phyloP scores from a whole-genome alignment of 805 yeast genomes.

The Wickerhamiella azymoides region DNA sequence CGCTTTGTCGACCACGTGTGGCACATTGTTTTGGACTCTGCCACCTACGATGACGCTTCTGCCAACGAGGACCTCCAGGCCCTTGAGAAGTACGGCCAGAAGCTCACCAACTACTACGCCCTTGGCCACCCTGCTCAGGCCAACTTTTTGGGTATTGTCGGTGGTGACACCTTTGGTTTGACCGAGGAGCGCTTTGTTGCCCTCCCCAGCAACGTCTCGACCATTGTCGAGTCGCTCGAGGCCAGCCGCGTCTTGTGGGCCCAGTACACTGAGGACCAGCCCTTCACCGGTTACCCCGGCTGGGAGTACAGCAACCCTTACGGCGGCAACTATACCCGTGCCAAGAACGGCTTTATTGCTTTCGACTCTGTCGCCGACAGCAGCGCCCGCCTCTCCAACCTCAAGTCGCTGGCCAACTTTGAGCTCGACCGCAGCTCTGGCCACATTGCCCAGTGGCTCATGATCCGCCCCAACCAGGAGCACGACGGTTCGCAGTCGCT shows the following conservation, averaged over 20 bases:
- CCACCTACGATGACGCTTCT: constrained; percentile 37
- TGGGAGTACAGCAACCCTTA: constrained; percentile 29
- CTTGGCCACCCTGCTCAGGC: constrained; percentile 43
- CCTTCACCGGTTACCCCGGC: constrained; percentile 40
- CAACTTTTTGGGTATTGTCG: constrained; percentile 36
- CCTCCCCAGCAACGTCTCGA: constrained; percentile 35
- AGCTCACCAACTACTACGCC: constrained; percentile 38
- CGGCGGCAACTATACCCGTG: constrained; percentile 36
- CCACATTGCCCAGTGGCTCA: constrained; percentile 37
- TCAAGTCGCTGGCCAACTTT: constrained; percentile 37
- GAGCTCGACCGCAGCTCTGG: constrained; percentile 29
- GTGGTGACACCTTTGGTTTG: constrained; percentile 39
- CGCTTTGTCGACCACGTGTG: constrained; percentile 21
- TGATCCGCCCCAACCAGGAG: constrained; percentile 42
- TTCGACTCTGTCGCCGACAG: constrained; percentile 30
- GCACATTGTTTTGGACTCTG: constrained; percentile 39
- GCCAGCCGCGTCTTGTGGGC: constrained; percentile 36
- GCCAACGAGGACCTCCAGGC: constrained; percentile 32
- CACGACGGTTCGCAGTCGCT: constrained; percentile 41
- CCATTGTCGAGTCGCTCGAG: constrained; percentile 36
- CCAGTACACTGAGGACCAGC: constrained; percentile 40
- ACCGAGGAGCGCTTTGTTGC: constrained; percentile 33
- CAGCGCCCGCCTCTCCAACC: constrained; percentile 29
- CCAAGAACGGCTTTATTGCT: constrained; percentile 36
- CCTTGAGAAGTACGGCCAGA: constrained; percentile 33